These are phyloP conservation scores for Termitomyces sp. DNA, from an alignment of 768 basidiomycete species.

Conservation along the genomic window DNA sequence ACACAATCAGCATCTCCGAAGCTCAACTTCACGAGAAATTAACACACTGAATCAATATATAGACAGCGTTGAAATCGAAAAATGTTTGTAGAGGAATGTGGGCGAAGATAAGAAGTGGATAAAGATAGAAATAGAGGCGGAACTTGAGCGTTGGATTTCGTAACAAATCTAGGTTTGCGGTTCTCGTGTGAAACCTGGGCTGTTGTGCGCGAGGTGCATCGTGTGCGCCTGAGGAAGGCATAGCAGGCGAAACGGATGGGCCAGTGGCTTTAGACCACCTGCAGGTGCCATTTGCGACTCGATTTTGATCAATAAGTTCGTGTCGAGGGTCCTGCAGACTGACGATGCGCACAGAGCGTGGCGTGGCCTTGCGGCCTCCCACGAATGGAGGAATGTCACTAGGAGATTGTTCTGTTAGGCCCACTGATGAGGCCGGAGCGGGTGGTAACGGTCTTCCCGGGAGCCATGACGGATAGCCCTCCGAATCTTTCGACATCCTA, in stretches of 20 bases:
- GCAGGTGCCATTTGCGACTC: constrained; percentile 35
- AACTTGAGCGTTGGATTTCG: constrained; percentile 50
- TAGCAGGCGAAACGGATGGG: constrained; percentile 33
- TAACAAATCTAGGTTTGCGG: constrained; percentile 63
- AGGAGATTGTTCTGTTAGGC: constrained; percentile 25
- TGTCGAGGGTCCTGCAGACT: constrained; percentile 52
- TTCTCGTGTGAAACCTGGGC: constrained; percentile 63
- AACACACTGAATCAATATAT: constrained; percentile 77
- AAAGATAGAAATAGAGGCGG: constrained; percentile 60
- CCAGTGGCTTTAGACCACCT: constrained; percentile 57
- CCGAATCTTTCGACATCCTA: constrained; percentile 39
- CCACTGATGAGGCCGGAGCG: constrained; percentile 56
- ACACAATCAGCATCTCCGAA: background rate
- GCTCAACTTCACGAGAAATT: constrained; percentile 1
- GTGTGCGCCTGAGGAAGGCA: constrained; percentile 28
- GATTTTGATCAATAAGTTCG: constrained; percentile 47
- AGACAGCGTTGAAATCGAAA: constrained; percentile 87
- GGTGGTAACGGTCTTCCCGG: constrained; percentile 74
- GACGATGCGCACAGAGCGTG: constrained; percentile 78
- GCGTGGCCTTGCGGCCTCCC: constrained; percentile 72
- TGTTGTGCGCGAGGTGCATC: constrained; percentile 32
- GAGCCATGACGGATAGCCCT: constrained; percentile 83
- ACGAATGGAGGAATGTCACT: constrained; percentile 28
- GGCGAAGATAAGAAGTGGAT: constrained; percentile 65
- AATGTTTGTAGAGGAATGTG: constrained; percentile 76